Base-by-base conservation (phyloP, 306 rosid species). In the Fagus sylvatica region DNA sequence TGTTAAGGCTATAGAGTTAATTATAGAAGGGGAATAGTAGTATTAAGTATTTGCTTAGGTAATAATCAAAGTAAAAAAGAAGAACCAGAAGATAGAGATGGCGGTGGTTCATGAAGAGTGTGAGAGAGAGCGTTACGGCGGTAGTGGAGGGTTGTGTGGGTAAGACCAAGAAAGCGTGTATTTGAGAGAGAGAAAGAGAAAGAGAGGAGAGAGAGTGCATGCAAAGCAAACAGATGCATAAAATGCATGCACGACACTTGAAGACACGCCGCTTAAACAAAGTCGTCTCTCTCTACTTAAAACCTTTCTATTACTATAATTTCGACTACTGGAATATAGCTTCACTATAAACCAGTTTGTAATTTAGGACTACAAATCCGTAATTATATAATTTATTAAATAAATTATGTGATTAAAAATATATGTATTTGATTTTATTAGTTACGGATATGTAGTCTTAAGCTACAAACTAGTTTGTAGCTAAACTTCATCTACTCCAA, bases 211-310 rank as follows among this genome's bases (percentile, higher is more conserved):
- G 91, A 85, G 82, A 84, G 84, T 93, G 95, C 98, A 94, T 94
- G 98, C 98, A 94, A 90, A 84, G 88, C 81, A 86, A 22, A 83
- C 84, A 85, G 90, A 83, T 79, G 90, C 96, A 90, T 90, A 90
- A 92, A 89, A 89, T 92, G 97, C 98, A 94, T 94, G 98, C 98
- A 94, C 93, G 96, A 94, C 94, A 91, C 90, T 90, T 91, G 96
- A 90, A 94, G 83, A 84, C 90, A 78, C 91, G 73, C 74, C 90
- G 87, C 91, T 83, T 77, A 83, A 22, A 76, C 85, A 71, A 46
- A 87, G 86, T 82, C 85, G 74, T 82, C 74, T 41, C 84, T 54
- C 60, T 73, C 28, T 22, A 22, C 28, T 22, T 22, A 22, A 22
- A 22, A 22, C 28, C 28, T 22, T 22, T 22, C 28, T 22, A 22